These are phyloP conservation scores for Calocera viscosa DNA, from an alignment of 768 basidiomycete genomes.

Conservation along the genomic window DNA sequence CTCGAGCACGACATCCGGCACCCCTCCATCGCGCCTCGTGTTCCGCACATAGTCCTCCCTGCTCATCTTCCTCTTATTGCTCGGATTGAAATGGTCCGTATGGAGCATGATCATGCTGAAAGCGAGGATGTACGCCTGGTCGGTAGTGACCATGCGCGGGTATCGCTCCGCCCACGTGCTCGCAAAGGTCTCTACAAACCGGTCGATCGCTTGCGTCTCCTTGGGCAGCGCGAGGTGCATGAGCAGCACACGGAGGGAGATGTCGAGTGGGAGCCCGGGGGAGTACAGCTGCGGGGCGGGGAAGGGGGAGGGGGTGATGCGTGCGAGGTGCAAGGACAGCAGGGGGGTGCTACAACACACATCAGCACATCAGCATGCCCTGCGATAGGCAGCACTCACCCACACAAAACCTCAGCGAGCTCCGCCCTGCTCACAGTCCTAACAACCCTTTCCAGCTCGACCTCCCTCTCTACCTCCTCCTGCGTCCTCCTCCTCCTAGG, in stretches of 20 bases:
- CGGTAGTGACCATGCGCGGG: slow-evolving; percentile 58
- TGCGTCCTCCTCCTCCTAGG: slow-evolving; percentile 12
- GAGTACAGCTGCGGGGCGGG: slow-evolving; percentile 10
- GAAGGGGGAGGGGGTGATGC: background rate
- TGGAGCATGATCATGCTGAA: slow-evolving; percentile 98
- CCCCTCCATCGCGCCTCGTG: slow-evolving; percentile 64
- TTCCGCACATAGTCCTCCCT: slow-evolving; percentile 91
- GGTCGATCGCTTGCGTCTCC: slow-evolving; percentile 97
- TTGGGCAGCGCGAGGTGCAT: slow-evolving; percentile 85
- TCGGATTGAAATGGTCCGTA: slow-evolving; percentile 95
- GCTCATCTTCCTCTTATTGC: slow-evolving; percentile 95
- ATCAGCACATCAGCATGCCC: background rate
- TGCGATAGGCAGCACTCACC: background rate
- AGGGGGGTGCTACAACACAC: background rate
- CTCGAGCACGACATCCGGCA: slow-evolving; percentile 71
- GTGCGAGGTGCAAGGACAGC: background rate
- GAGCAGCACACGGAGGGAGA: slow-evolving; percentile 76
- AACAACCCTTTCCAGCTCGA: slow-evolving; percentile 54
- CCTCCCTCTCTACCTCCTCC: slow-evolving; percentile 51
- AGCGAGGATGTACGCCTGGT: slow-evolving; percentile 89
- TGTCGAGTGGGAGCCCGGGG: slow-evolving; percentile 64
- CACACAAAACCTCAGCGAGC: slow-evolving; percentile 51
- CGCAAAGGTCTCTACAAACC: slow-evolving; percentile 93
- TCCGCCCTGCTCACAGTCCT: slow-evolving; percentile 62
- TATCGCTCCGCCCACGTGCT: slow-evolving; percentile 73